phyloP scores from a whole-genome alignment of 164 flowering plant species.

The Echeveria elegans region DNA sequence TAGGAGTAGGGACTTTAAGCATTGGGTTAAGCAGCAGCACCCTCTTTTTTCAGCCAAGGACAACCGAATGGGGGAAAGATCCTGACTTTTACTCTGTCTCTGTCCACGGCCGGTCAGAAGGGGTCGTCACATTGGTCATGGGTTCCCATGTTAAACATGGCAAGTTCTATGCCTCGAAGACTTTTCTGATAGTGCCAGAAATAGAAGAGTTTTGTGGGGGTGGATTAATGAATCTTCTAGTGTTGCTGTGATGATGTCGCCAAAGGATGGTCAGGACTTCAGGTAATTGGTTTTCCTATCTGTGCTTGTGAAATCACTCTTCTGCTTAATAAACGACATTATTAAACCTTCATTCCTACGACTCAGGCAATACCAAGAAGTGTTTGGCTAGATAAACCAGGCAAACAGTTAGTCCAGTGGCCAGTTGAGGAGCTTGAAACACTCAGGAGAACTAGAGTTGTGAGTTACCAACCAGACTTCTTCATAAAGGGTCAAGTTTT shows the following conservation, averaged over 20 bases:
- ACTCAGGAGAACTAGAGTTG: constrained; percentile 20
- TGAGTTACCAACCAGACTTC: not conserved
- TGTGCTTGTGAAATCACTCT: too few species aligned
- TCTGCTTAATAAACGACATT: not conserved
- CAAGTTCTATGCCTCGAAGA: constrained; percentile 37
- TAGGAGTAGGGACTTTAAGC: constrained; percentile 11
- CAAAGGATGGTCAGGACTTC: constrained; percentile 18
- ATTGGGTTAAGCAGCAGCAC: constrained; percentile 6
- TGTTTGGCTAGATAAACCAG: constrained; percentile 32
- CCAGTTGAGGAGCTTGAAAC: constrained; percentile 40
- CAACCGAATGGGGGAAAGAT: constrained; percentile 19
- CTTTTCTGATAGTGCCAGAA: constrained; percentile 30
- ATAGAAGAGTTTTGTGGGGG: constrained; percentile 34
- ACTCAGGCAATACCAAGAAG: constrained; percentile 45
- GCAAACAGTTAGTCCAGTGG: constrained; percentile 50
- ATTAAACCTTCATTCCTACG: too few species aligned
- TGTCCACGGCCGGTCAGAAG: not conserved
- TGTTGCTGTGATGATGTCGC: constrained; percentile 4
- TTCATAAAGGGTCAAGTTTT: not conserved
- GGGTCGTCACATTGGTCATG: constrained; percentile 11
- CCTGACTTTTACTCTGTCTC: constrained; percentile 14
- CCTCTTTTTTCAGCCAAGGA: constrained; percentile 12
- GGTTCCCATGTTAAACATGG: constrained; percentile 29
- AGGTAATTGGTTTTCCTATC: not conserved
- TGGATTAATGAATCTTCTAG: constrained; percentile 26